Evolutionary conservation across 2,329 filamentous ascomycete genomes (phyloP), one percentile per base, ranked within the genome.

Genomic region (Fusarium agapanthi): DNA sequence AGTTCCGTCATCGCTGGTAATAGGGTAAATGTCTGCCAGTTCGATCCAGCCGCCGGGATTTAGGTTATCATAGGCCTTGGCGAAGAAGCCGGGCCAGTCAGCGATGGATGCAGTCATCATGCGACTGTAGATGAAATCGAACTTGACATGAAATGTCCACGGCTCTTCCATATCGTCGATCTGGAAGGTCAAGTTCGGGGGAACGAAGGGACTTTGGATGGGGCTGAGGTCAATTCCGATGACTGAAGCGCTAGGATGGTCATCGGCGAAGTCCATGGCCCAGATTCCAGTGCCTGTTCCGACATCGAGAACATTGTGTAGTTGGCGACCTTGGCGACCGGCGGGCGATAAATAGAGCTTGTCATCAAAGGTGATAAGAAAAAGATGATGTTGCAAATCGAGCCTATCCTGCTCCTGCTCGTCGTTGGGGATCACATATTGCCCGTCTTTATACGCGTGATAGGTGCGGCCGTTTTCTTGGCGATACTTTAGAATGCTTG

Each of bases 271-370:
- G 20, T 78, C 77, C 30, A 75, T 70, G 3, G 76, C 77, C 77
- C 78, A 79, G 5, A 78, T 45, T 1, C 78, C 78, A 6, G 77
- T 79, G 0, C 78, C 78, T 0, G 78, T 79, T 7, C 78, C 77
- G 3, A 74, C 51, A 3, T 79, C 78, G 1, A 79, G 74, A 6
- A 78, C 72, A n/a, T 77, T 75, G 5, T 68, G 58, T 1, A 75
- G 1, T 3, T 56, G 34, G 8, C 70, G 72, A 1, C 73, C 74
- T 10, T 63, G 18, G 12, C 50, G 47, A 14, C 70, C 72, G 0
- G 69, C 68, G 0, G 79, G 78, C 0, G 65, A 73, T 2, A 76
- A 56, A 37, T 75, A 66, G 1, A 80, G 65, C 54, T 74, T 77
- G 20, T 73, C 53, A 13, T 76, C 60, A 24, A 80, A 75, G 3